phyloP scores from a whole-genome alignment of 306 rosid species.

The Glycine latifolia region DNA sequence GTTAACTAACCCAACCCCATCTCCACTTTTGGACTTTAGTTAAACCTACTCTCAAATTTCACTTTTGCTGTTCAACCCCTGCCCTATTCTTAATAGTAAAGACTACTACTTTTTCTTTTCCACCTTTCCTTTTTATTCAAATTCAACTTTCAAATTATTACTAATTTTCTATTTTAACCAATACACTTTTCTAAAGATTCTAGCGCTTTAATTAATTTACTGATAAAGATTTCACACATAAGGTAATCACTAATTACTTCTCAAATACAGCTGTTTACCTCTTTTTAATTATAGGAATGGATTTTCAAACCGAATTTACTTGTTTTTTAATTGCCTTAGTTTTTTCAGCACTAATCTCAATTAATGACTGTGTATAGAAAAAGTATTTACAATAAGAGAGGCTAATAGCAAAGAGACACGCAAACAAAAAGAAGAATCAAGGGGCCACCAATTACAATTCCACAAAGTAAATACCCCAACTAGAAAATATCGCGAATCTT shows the following conservation, averaged over 20 bases:
- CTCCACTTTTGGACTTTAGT: too few species aligned
- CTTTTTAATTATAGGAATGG: too few species aligned
- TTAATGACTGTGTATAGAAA: background rate
- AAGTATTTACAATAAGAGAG: background rate
- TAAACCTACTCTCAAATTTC: background rate
- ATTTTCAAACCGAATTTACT: background rate
- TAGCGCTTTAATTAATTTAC: background rate
- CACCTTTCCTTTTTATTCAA: background rate
- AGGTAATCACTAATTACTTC: too few species aligned
- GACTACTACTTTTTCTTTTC: background rate
- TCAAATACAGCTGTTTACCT: background rate
- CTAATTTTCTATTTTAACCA: too few species aligned
- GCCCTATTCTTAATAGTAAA: background rate
- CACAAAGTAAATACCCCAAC: slow-evolving; percentile 32
- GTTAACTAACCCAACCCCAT: slow-evolving; percentile 34
- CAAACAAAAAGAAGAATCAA: background rate
- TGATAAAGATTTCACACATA: background rate
- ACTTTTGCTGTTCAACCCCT: slow-evolving; percentile 22
- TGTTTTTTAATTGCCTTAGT: background rate
- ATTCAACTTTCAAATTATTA: background rate
- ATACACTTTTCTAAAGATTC: background rate
- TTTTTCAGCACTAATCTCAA: background rate
- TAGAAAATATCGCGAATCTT: slow-evolving; percentile 46
- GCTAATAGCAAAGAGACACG: background rate
- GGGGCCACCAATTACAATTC: slow-evolving; percentile 43